Evolutionary conservation across 2,329 filamentous ascomycete genomes (phyloP), one percentile per base, ranked within the genome.

Genomic region (Sclerotinia trifoliorum): DNA sequence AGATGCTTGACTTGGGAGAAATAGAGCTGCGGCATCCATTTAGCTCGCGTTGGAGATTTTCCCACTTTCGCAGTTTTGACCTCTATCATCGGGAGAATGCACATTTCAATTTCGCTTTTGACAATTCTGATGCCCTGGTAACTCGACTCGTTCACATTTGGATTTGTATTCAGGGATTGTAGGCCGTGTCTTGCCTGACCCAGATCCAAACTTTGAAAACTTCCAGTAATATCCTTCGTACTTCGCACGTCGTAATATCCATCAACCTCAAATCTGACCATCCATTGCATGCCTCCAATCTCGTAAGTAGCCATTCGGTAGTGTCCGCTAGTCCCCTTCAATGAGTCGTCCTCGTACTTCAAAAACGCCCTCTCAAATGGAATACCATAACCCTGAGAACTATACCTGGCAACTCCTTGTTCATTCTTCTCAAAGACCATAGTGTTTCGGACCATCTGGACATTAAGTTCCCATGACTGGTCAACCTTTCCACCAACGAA

Each of bases 361-460:
- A 76, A 77, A 62, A 77, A 76, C 0, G 63, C 63, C 19, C 72
- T 66, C 65, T 78, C 78, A 60, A 80, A 79, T 29, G 56, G 73
- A 64, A 76, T 74, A 3, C 78, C 78, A 61, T 75, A 79, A 19
- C 76, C 76, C 7, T 3, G 3, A 13, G 71, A 63, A 32, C 72
- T 66, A 2, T 62, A 61, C 26, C 55, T 66, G 19, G 35, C 35
- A n/a, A 72, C 67, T 19, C 66, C 71, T 49, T 65, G 61, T 49
- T 77, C 77, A 56, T 74, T 75, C 6, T 77, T 74, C 42, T 70
- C 75, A 19, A 80, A 73, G 55, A 80, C 74, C 2, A 79, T 73
- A 15, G 78, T 79, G 10, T 75, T 70, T 10, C 74, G 70, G 8
- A 79, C 70, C 48, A 79, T 69, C 51, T 78, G 69, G 8, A 78